Base-by-base conservation (phyloP, 1,139 yeast species). In the Saccharomyces pastorianus region DNA sequence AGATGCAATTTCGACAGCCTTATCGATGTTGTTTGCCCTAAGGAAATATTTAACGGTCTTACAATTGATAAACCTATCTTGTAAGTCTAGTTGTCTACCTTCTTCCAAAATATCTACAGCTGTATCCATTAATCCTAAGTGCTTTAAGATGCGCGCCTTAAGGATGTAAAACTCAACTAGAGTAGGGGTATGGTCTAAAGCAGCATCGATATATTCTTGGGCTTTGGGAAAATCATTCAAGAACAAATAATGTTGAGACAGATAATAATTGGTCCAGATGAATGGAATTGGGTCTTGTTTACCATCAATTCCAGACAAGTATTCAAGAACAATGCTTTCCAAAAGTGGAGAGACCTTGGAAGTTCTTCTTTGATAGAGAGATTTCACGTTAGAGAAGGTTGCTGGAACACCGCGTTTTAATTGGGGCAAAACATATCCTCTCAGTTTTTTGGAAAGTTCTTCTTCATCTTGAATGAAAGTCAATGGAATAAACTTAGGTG, bases 11-110 rank as follows among this genome's bases (percentile, higher is more conserved):
- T 81, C 83, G 48, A 87, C 79, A 2, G 96, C 98, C 59, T 85
- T 82, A 41, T 87, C 87, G 27, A 88, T 77, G 56, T 80, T 73
- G 64, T 88, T 81, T n/a, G 95, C 93, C 64, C 98, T 80, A 56
- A 93, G 72, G 55, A 79, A 81, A 65, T 93, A 93, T 68, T 90
- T 89, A 51, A 88, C 88, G 9, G 96, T 77, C 68, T 90, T 91
- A 55, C 96, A 82, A 71, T 93, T 95, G 66, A 93, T 81, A 67
- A 88, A 93, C 61, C 99, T 78, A 70, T 93, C 99, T 69, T 89
- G 96, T 57, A 87, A 76, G 66, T 95, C 97, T 56, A 87, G 72
- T 55, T 76, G 70, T 61, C 97, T 80, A 2, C 95, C 97, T 54
- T 76, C 77, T 58, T 85, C 80, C 80, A 90, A 81, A 34, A 77